Evolutionary conservation across 441 rosid genomes (phyloP), one percentile per base, ranked within the genome.

Genomic region (Pelargonium citronellum): DNA sequence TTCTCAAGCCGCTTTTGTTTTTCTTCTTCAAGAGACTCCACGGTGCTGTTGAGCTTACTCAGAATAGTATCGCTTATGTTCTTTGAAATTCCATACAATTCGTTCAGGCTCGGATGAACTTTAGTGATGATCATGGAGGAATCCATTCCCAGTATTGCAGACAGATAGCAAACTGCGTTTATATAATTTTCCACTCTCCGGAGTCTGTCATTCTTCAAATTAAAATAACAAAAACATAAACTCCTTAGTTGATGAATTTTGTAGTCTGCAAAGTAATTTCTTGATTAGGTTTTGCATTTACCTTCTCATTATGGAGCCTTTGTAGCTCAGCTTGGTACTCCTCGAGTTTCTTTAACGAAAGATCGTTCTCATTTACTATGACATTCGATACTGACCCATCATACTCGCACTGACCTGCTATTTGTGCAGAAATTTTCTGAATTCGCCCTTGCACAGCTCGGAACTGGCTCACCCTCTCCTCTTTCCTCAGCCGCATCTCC

Each of bases 51-150:
- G 71, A 95, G 99, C 75, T 89, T 91, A 60, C 78, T 89, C 79
- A 92, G 80, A 77, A 95, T 90, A 71, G 79, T 69, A 64, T 95
- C 98, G 46, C 99, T 89, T 64, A 95, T 92, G 83, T 91, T 92
- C 74, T 91, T 95, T 53, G 97, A 90, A 80, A 92, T 87, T 60
- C 99, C 97, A 75, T 90, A 91, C 73, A 89, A 74, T 69, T 92
- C 97, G 69, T 89, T 95, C 76, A 95, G 75, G 80, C 87, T 95
- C 67, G 99, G 97, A 71, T 95, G 98, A 67, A 95, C 92, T 79
- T 95, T 95, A 67, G 99, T 95, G 76, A 95, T 85, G 73, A 89
- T 92, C 91, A 87, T 92, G 60, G 99, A 92, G 67, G 96, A 92
- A 79, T 92, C 97, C 90, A 89, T 88, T 71, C 94, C 99, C 72